Conservation (phyloP, 2,329 filamentous ascomycete genomes). For the Neoscytalidium dimidiatum region DNA sequence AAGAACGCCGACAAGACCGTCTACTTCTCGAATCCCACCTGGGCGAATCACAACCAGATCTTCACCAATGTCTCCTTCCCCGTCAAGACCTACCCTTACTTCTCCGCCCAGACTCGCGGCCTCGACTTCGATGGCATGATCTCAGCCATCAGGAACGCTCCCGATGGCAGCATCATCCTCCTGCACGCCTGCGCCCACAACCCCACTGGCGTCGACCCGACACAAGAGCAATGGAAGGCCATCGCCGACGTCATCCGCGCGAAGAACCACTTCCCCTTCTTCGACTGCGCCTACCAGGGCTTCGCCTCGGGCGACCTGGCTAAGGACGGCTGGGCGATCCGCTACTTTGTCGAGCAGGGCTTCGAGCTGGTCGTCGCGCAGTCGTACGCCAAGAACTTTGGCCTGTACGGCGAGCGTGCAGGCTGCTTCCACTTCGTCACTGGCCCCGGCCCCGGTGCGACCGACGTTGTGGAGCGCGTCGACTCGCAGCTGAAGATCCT, state of each 20-base stretch:
- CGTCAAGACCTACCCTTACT: constrained; percentile 89
- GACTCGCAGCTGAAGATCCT: constrained; percentile 89
- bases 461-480: constrained; percentile 63
- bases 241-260: constrained; percentile 75
- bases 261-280: constrained; percentile 93
- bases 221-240: constrained; percentile 90
- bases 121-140: constrained; percentile 93
- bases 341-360: constrained; percentile 91
- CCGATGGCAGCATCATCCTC: constrained; percentile 80
- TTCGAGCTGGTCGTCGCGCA: constrained; percentile 64
- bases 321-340: constrained; percentile 86
- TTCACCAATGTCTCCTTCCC: constrained; percentile 85
- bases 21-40: constrained; percentile 94
- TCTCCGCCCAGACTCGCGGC: constrained; percentile 82
- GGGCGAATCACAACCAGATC: constrained; percentile 99
- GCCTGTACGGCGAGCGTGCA: constrained; percentile 93
- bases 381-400: constrained; percentile 62
- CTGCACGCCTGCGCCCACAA: constrained; percentile 97
- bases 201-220: constrained; percentile 94
- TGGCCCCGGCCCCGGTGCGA: constrained; percentile 67
- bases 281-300: constrained; percentile 96
- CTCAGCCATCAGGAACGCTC: constrained; percentile 65
- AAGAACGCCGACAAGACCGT: constrained; percentile 66
- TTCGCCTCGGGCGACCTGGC: constrained; percentile 90
- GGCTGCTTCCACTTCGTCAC: constrained; percentile 96